Conservation (phyloP, 345 rosid genomes). For the Barbarea vulgaris region DNA sequence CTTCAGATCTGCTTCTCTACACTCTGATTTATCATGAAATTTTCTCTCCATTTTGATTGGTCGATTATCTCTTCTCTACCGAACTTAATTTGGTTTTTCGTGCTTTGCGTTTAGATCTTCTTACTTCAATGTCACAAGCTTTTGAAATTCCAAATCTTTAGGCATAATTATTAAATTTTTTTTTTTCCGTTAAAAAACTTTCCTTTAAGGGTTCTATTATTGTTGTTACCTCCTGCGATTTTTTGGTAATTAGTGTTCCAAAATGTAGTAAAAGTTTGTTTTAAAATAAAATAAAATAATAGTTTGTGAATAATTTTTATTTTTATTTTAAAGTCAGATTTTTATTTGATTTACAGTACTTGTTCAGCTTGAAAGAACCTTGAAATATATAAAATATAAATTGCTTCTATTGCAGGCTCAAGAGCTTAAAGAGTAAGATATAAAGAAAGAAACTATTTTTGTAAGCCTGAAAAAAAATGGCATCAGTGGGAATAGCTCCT, state of each 20-base stretch:
- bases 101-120: constrained; percentile 21
- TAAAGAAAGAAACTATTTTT: constrained; percentile 14
- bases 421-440: constrained; percentile 15
- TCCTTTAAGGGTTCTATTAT: not conserved
- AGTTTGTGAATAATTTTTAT: not conserved
- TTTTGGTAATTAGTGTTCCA: not conserved
- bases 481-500: constrained; percentile 71
- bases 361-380: not conserved
- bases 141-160: not conserved
- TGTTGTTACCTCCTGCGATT: not conserved
- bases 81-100: not conserved
- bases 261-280: not conserved
- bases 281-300: too few relatives aligned
- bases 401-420: not conserved
- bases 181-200: not conserved
- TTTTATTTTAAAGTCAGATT: not conserved
- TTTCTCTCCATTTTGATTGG: not conserved
- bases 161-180: not conserved
- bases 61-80: not conserved
- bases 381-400: not conserved
- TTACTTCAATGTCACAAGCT: not conserved
- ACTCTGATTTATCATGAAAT: not conserved
- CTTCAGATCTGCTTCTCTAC: constrained; percentile 38
- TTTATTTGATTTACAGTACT: not conserved
- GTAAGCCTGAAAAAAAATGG: constrained; percentile 53